Base-by-base conservation (phyloP, 257 asterid species). In the Gynochthodes officinalis region DNA sequence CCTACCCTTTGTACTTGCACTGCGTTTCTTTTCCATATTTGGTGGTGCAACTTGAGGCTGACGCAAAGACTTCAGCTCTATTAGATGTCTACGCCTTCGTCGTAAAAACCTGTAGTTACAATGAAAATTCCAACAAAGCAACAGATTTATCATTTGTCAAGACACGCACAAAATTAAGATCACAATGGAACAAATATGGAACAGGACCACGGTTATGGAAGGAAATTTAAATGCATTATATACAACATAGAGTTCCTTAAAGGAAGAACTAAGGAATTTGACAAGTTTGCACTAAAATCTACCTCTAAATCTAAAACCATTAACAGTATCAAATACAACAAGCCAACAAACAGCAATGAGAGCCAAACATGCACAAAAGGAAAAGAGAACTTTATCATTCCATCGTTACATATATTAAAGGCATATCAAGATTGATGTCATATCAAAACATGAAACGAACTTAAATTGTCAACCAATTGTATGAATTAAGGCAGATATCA, bases 101-200 rank as follows among this genome's bases (percentile, higher is more conserved):
- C 86, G 82, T 53, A 93, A 78, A 77, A 89, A 92, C 76, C 98
- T 93, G 83, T 40, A 39, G 40, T 69, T 40, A 61, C 10, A 28
- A 40, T 61, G 25, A 67, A 32, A 27, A 4, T 4, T 37, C 32
- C 53, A 67, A 71, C 16, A 67, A 74, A 23, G 14, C 39, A 69
- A 58, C 4, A n/a, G 68, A 44, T 48, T 49, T 28, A 66, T 18
- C 53, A 64, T 39, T 33, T 13, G 25, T 67, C 55, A 43, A 28
- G n/a, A 61, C 27, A 55, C 2, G 6, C 3, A 15, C 11, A 46
- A 30, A 27, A 32, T 49, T 32, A 23, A 46, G 8, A 40, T 32
- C 6, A 4, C 27, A 32, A 27, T 39, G 3, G 27, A 5, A 3
- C 43, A 39, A 30, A 18, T 23, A n/a, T 16, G 16, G 49, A 59